Evolutionary conservation across 179 eudicot genomes (phyloP).

Genomic region (Beta corolliflora): DNA sequence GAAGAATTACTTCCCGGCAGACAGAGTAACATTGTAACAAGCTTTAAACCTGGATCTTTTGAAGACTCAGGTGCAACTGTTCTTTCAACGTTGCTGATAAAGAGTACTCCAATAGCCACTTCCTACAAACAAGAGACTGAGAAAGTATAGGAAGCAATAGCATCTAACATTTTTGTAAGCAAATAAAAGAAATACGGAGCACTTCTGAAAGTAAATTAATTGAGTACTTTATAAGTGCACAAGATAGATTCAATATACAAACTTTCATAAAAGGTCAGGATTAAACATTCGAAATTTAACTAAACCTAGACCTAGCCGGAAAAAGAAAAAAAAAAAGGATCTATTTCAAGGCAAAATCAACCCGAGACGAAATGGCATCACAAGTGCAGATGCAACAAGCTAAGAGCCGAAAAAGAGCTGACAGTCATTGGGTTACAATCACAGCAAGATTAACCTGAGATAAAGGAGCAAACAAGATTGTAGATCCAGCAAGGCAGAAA

Average conservation of each 20-base stretch:
- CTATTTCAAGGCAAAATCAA: neutral
- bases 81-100: no score
- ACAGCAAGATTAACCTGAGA: neutral
- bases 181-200: neutral
- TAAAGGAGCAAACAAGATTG: neutral
- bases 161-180: neutral
- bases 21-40: no score
- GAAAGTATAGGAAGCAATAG: no score
- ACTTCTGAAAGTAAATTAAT: no score
- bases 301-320: neutral
- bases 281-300: neutral
- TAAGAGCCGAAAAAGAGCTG: neutral
- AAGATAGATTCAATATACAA: no score
- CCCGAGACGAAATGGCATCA: neutral
- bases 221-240: no score
- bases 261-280: neutral
- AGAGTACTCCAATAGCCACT: no score
- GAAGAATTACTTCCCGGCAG: no score
- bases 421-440: neutral
- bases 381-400: neutral
- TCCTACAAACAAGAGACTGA: no score
- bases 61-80: no score
- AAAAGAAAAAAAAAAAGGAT: neutral
- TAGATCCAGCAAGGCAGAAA: neutral
- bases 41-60: no score